Conservation (phyloP, 495 filamentous ascomycete species). For the Evernia prunastri region DNA sequence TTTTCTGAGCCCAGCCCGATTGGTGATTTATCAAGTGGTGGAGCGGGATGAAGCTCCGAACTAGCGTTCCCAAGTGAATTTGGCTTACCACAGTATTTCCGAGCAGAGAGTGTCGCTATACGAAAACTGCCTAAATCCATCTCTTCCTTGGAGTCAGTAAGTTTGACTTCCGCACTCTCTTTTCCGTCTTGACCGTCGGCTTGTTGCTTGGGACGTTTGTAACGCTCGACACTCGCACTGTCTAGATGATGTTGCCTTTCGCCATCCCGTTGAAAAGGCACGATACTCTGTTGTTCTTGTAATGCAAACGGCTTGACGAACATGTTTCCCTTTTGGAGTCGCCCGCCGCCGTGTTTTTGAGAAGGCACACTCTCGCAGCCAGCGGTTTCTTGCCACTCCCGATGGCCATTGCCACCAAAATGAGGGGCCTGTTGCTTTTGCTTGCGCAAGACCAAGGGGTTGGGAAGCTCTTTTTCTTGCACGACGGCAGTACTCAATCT, state of each 20-base stretch:
- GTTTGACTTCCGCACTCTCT: neutral
- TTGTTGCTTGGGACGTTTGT: too few relatives aligned
- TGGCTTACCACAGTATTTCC: neutral
- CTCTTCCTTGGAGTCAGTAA: neutral
- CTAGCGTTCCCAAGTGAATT: neutral
- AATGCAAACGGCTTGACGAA: neutral
- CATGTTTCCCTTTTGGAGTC: neutral
- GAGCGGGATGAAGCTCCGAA: constrained; percentile 1
- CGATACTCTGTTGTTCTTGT: too few relatives aligned
- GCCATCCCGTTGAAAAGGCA: too few relatives aligned
- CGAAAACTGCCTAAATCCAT: neutral
- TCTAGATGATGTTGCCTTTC: too few relatives aligned
- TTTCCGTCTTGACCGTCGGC: neutral
- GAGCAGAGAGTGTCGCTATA: neutral
- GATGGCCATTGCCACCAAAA: neutral
- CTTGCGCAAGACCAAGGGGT: neutral
- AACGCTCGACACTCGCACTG: too few relatives aligned
- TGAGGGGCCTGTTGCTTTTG: neutral
- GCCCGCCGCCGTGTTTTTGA: neutral
- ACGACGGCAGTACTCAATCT: constrained; percentile 1
- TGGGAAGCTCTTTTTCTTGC: neutral
- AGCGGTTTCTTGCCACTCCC: neutral
- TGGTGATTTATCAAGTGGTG: neutral
- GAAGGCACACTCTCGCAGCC: neutral
- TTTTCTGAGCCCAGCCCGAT: neutral